phyloP scores from a whole-genome alignment of 441 rosid genomes.

The Mallotus repandus region DNA sequence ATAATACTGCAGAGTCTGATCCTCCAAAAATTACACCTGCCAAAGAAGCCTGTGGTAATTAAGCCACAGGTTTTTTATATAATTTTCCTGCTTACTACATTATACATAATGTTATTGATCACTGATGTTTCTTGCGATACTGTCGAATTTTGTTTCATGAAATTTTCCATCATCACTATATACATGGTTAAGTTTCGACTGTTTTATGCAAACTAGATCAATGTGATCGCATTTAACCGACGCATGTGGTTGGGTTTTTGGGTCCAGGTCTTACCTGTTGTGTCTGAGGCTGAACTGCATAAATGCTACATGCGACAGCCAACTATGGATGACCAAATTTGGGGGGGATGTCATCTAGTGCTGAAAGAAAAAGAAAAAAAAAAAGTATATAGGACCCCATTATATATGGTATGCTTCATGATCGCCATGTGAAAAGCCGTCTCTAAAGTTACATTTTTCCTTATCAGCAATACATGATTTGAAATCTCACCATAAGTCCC shows the following conservation, averaged over 20 bases:
- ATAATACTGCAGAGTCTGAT: neutral
- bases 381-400: constrained; percentile 8
- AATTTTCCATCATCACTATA: too few relatives aligned
- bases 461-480: constrained; percentile 5
- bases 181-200: too few relatives aligned
- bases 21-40: neutral
- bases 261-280: too few relatives aligned
- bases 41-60: constrained; percentile 24
- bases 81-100: neutral
- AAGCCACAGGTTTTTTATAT: neutral
- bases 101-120: neutral
- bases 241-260: too few relatives aligned
- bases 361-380: neutral
- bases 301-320: too few relatives aligned
- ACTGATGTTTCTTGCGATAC: neutral
- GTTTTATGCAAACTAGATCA: too few relatives aligned
- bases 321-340: neutral
- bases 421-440: constrained; percentile 11
- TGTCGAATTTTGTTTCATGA: too few relatives aligned
- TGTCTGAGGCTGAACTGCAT: too few relatives aligned
- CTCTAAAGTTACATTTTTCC: neutral
- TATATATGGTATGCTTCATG: neutral
- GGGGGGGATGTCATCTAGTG: neutral
- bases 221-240: too few relatives aligned
- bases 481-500: constrained; percentile 18